Evolutionary conservation across 495 filamentous ascomycete genomes (phyloP).

Genomic region (Annulohypoxylon stygium): DNA sequence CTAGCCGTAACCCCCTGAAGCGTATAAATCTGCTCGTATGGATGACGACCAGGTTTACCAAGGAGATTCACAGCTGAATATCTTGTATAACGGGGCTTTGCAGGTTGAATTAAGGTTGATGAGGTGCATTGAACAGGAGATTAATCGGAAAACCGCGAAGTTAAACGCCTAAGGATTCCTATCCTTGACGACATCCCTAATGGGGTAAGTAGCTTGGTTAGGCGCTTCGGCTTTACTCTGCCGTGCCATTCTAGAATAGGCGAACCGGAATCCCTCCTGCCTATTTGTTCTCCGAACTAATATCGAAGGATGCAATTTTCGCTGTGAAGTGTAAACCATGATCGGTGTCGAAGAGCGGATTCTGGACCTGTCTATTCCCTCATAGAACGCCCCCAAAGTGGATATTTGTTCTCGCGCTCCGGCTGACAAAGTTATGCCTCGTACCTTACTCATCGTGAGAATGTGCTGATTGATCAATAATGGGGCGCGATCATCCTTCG

Average conservation of each 20-base stretch:
- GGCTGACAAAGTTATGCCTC: slow-evolving; percentile 9
- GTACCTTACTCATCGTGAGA: slow-evolving; percentile 15
- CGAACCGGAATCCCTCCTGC: not conserved
- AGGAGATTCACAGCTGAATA: not conserved
- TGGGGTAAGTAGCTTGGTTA: not conserved
- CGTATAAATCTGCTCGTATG: too few relatives aligned
- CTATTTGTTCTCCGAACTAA: slow-evolving; percentile 1
- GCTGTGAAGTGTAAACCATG: not conserved
- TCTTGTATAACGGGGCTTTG: not conserved
- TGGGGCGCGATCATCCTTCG: slow-evolving; percentile 24
- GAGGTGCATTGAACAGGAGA: not conserved
- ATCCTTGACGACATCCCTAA: not conserved
- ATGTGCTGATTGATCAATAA: slow-evolving; percentile 20
- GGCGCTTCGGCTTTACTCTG: not conserved
- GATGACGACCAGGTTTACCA: too few relatives aligned
- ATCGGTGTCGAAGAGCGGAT: not conserved
- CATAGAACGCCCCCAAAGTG: not conserved
- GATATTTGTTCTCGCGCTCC: not conserved
- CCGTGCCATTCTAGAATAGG: not conserved
- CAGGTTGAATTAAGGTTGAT: not conserved
- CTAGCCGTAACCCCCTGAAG: too few relatives aligned
- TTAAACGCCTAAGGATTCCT: not conserved
- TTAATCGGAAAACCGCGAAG: not conserved
- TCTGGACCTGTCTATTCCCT: slow-evolving; percentile 20
- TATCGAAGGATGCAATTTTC: not conserved